Evolutionary conservation across 176 grass and related monocot species (phyloP).

Genomic region (Ampelocalamus luodianensis): DNA sequence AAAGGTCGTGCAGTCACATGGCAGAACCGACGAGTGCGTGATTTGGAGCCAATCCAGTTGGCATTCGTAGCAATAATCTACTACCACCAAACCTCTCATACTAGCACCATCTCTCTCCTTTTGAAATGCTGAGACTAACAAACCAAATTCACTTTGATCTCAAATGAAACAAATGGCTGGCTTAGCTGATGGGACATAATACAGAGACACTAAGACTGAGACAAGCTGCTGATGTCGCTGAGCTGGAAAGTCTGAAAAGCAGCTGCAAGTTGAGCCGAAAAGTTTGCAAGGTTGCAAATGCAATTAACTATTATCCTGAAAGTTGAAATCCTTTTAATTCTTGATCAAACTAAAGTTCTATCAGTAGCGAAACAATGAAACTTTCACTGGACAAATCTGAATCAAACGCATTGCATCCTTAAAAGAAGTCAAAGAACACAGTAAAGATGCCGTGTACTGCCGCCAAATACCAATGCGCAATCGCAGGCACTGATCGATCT

Average conservation of each 20-base stretch:
- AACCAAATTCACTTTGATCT: not conserved
- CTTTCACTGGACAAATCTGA: not conserved
- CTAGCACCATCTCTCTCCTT: not conserved
- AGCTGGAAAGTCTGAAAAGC: not conserved
- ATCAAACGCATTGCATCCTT: not conserved
- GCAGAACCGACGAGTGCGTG: conserved; percentile 10
- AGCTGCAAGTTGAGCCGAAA: conserved; percentile 5
- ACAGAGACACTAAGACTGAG: not conserved
- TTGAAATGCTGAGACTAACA: not conserved
- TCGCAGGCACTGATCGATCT: not conserved
- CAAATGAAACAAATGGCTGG: not conserved
- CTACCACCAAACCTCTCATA: conserved; percentile 5
- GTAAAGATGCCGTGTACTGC: not conserved
- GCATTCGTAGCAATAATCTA: conserved; percentile 39
- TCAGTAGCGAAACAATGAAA: not conserved
- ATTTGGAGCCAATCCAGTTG: conserved; percentile 28
- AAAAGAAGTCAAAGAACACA: not conserved
- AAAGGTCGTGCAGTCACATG: conserved; percentile 46
- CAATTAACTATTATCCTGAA: not conserved
- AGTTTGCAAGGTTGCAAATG: not conserved
- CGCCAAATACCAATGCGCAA: not conserved
- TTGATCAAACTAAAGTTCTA: not conserved
- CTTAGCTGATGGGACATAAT: too few species aligned
- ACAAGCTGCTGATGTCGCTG: conserved; percentile 7
- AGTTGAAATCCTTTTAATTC: not conserved